Conservation (phyloP, 805 yeast species). For the Cyberlindnera maclurae region DNA sequence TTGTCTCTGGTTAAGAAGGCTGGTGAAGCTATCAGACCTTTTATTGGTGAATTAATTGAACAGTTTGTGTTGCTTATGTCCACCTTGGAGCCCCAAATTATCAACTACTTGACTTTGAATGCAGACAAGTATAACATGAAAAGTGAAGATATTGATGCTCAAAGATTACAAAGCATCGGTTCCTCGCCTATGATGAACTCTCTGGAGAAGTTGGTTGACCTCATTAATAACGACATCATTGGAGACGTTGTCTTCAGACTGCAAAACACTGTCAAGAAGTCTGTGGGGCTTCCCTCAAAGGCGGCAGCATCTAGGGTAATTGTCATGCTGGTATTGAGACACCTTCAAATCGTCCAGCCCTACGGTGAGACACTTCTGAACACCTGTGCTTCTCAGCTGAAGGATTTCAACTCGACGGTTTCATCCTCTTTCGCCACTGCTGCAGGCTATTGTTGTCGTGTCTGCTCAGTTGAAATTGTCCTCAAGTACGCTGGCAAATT, state of each 20-base stretch:
- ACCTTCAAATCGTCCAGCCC: conserved; percentile 36
- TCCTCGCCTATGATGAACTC: conserved; percentile 87
- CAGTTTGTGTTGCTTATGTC: conserved; percentile 72
- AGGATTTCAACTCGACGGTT: conserved; percentile 67
- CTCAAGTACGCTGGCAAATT: conserved; percentile 48
- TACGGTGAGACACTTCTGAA: conserved; percentile 60
- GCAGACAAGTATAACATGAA: conserved; percentile 82
- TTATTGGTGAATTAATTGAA: conserved; percentile 59
- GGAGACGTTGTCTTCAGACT: conserved; percentile 38
- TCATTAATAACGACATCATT: conserved; percentile 40
- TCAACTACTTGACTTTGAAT: conserved; percentile 78
- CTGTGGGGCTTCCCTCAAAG: conserved; percentile 89
- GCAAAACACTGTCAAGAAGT: conserved; percentile 48
- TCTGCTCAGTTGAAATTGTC: conserved; percentile 46
- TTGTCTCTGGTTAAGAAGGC: conserved; percentile 61
- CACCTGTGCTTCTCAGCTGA: conserved; percentile 49
- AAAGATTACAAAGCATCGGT: conserved; percentile 65
- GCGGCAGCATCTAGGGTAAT: conserved; percentile 75
- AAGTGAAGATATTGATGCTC: conserved; percentile 66
- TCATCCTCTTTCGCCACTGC: conserved; percentile 72
- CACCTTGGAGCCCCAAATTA: conserved; percentile 83
- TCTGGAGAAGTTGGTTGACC: conserved; percentile 59
- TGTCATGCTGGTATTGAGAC: conserved; percentile 54
- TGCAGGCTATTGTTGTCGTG: conserved; percentile 68
- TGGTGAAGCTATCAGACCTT: conserved; percentile 54